Evolutionary conservation across 495 filamentous ascomycete genomes (phyloP).

Genomic region (Neohortaea acidophila): DNA sequence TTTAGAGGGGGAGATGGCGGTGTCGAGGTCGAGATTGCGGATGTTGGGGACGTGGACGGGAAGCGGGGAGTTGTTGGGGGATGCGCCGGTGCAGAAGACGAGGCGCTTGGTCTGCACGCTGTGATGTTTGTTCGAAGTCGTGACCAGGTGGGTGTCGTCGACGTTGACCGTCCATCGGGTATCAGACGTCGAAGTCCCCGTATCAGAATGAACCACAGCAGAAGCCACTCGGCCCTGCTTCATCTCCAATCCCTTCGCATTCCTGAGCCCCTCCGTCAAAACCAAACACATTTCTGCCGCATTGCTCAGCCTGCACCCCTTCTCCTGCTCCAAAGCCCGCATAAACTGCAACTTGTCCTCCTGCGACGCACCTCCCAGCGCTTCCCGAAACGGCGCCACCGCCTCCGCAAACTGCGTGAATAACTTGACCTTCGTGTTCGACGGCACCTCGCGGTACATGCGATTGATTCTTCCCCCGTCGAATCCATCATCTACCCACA

Average conservation of each 20-base stretch:
- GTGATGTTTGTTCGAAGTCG: neutral
- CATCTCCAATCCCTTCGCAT: constrained; percentile 3
- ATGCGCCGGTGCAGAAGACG: constrained; percentile 44
- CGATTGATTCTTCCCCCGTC: constrained; percentile 14
- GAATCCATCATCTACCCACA: constrained; percentile 17
- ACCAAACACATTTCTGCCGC: constrained; percentile 15
- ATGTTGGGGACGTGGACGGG: constrained; percentile 25
- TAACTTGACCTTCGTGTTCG: constrained; percentile 13
- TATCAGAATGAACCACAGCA: constrained; percentile 4
- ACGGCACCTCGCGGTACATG: constrained; percentile 16
- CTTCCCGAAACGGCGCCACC: constrained; percentile 10
- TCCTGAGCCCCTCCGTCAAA: constrained; percentile 13
- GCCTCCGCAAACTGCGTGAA: constrained; percentile 17
- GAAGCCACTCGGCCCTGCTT: constrained; percentile 3
- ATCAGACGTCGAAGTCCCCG: constrained; percentile 2
- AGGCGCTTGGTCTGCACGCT: constrained; percentile 22
- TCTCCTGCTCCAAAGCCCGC: constrained; percentile 7
- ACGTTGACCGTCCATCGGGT: constrained; percentile 2
- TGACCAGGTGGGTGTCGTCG: neutral
- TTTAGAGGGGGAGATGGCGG: constrained; percentile 38
- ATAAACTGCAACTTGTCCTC: constrained; percentile 9
- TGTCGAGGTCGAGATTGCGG: constrained; percentile 37
- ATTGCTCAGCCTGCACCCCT: constrained; percentile 13
- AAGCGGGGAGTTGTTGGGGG: constrained; percentile 33
- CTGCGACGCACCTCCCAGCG: constrained; percentile 5